Conservation (phyloP, 495 filamentous ascomycete species). For the Lasiosphaeria miniovina region DNA sequence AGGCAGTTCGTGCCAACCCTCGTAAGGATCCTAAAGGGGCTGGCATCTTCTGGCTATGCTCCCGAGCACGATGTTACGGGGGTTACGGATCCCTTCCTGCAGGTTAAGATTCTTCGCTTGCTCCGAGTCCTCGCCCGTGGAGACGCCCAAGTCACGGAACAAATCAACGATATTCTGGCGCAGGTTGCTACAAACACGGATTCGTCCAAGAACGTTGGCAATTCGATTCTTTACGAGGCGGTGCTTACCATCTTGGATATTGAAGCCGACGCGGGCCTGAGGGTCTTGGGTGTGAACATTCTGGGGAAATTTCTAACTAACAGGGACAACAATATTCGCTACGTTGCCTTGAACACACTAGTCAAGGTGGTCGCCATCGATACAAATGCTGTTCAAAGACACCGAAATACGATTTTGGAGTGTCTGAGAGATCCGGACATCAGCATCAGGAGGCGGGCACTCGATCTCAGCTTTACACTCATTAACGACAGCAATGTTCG, state of each 20-base stretch:
- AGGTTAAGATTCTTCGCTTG: conserved; percentile 89
- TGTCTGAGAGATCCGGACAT: conserved; percentile 98
- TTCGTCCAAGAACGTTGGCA: conserved; percentile 96
- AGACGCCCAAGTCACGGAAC: conserved; percentile 84
- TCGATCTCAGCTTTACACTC: conserved; percentile 95
- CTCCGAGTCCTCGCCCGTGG: conserved; percentile 83
- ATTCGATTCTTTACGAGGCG: conserved; percentile 95
- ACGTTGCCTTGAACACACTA: conserved; percentile 93
- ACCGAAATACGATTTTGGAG: conserved; percentile 95
- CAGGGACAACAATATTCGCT: conserved; percentile 98
- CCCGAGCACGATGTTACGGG: conserved; percentile 97
- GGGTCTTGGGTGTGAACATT: conserved; percentile 96
- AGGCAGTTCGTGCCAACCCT: conserved; percentile 72
- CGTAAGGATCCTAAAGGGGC: conserved; percentile 84
- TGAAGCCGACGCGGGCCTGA: conserved; percentile 89
- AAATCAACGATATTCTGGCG: conserved; percentile 97
- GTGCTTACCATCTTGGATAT: conserved; percentile 97
- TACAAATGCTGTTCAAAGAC: conserved; percentile 93
- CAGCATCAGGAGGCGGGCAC: conserved; percentile 87
- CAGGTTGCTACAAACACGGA: conserved; percentile 99
- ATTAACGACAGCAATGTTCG: conserved; percentile 97
- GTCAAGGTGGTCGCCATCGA: conserved; percentile 98
- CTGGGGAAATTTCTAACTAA: conserved; percentile 96
- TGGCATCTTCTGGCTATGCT: conserved; percentile 93
- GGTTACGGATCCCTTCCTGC: conserved; percentile 97